A percentile compares a stretch with the other conserved stretches of the same genome.
phyloP scores from a whole-genome alignment of 345 rosid species.

The Citrus cavaleriei region DNA sequence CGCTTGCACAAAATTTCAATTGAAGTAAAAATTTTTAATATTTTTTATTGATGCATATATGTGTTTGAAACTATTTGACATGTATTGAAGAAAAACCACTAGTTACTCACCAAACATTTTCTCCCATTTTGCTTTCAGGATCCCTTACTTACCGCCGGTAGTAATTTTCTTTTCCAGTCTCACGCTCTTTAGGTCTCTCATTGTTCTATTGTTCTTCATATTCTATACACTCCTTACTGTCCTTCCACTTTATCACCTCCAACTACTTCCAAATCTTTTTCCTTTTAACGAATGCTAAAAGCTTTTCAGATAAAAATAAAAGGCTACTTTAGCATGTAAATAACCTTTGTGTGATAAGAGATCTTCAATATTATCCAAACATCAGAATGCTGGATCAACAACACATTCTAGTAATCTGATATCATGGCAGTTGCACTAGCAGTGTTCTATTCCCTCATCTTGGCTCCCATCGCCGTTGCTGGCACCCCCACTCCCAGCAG shows the following conservation, averaged over 20 bases:
- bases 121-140: not conserved
- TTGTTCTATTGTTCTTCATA: not conserved
- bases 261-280: slow-evolving; percentile 4
- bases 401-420: no score
- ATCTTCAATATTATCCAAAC: not conserved
- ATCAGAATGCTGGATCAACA: not conserved
- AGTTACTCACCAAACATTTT: not conserved
- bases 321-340: not conserved
- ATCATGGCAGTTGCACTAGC: not conserved
- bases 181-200: slow-evolving; percentile 1
- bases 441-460: not conserved
- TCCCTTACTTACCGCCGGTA: not conserved
- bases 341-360: not conserved
- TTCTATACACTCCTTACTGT: not conserved
- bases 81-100: not conserved
- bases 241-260: not conserved
- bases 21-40: no score
- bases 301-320: not conserved
- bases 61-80: no score
- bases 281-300: not conserved
- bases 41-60: not conserved
- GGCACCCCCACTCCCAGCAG: not conserved
- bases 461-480: not conserved
- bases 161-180: not conserved
- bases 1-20: no score